phyloP scores from a whole-genome alignment of 176 grass and related monocot genomes.

The Aegilops sharonensis region DNA sequence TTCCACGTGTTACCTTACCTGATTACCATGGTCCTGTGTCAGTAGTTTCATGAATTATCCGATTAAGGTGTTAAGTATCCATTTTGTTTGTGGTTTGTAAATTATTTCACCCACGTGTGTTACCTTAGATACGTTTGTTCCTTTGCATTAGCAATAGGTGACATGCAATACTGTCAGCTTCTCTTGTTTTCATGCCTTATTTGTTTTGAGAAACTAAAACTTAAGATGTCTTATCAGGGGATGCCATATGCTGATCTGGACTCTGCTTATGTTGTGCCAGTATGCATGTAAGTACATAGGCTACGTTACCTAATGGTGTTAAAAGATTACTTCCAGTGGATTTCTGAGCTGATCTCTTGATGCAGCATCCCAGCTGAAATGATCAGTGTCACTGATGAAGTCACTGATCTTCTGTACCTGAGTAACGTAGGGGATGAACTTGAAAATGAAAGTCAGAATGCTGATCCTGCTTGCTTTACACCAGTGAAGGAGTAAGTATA shows the following conservation, averaged over 20 bases:
- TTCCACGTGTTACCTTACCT: not conserved
- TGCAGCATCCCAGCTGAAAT: constrained; percentile 63
- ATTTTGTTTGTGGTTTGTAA: not conserved
- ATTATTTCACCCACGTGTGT: not conserved
- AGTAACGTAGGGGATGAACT: constrained; percentile 26
- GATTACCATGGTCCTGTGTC: not conserved
- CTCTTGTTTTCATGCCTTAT: constrained; percentile 23
- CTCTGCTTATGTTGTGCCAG: constrained; percentile 56
- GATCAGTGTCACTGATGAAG: constrained; percentile 52
- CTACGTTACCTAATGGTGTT: not conserved
- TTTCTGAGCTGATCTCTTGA: constrained; percentile 44
- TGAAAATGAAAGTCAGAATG: constrained; percentile 34
- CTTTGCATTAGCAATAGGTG: constrained; percentile 6
- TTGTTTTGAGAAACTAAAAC: constrained; percentile 12
- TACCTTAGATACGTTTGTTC: not conserved
- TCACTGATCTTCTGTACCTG: constrained; percentile 27
- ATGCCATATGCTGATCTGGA: constrained; percentile 28
- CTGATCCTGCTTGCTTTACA: constrained; percentile 67
- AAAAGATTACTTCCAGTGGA: constrained; percentile 14
- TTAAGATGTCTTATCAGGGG: constrained; percentile 27
- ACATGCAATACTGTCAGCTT: not conserved
- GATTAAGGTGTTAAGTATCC: not conserved
- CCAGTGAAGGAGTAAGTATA: constrained; percentile 77
- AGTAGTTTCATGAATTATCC: not conserved
- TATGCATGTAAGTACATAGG: constrained; percentile 57